A percentile compares a stretch with the other conserved stretches of the same genome.
Conservation (phyloP, 352 stramenopile species). For the Pythium rhizo-oryzae region DNA sequence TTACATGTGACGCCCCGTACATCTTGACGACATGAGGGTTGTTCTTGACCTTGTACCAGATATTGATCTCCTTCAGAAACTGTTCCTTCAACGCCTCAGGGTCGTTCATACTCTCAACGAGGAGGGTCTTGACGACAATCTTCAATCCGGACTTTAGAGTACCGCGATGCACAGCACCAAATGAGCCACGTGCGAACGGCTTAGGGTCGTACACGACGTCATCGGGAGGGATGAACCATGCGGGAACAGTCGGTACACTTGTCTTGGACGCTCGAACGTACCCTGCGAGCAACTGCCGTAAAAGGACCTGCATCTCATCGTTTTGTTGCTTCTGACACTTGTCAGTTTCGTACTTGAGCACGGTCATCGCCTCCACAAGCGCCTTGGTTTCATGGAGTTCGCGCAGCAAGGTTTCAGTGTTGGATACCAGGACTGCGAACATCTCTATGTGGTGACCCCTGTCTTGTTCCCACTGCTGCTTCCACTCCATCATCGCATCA, state of each 20-base stretch:
- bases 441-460: too few relatives aligned
- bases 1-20: constrained; percentile 26
- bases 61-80: constrained; percentile 12
- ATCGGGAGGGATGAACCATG: constrained; percentile 5
- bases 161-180: constrained; percentile 8
- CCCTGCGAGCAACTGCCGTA: not conserved
- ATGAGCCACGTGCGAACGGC: constrained; percentile 10
- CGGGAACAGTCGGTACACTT: not conserved
- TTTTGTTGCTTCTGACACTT: not conserved
- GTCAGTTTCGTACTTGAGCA: not conserved
- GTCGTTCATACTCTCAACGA: too few relatives aligned
- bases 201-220: constrained; percentile 1
- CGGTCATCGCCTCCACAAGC: constrained; percentile 1
- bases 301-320: not conserved
- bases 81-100: not conserved
- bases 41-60: constrained; percentile 19
- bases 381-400: too few relatives aligned
- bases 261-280: not conserved
- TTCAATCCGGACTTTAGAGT: not conserved
- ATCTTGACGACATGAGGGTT: constrained; percentile 26
- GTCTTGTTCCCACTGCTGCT: too few relatives aligned
- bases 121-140: constrained; percentile 24
- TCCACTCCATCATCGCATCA: too few relatives aligned
- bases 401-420: too few relatives aligned
- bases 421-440: too few relatives aligned